A percentile compares a stretch with the other conserved stretches of the same genome.
These are phyloP conservation scores for Seminavis robusta DNA, from an alignment of 108 stramenopile species.

Conservation along the genomic window DNA sequence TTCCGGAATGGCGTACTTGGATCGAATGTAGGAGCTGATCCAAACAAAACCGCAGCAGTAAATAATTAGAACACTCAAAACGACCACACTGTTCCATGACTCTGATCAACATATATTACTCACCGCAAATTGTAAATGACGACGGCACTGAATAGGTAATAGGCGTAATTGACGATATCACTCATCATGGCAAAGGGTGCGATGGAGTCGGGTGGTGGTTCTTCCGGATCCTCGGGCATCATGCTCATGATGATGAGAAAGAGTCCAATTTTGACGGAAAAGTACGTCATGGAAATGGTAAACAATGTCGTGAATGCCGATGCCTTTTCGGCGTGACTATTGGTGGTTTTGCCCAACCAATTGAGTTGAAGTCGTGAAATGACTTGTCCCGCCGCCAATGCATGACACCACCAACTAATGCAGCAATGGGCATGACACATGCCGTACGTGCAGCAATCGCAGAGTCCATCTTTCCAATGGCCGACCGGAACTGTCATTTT, in stretches of 20 bases:
- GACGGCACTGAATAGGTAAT: too few relatives aligned
- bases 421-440: slow-evolving; percentile 11
- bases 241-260: too few relatives aligned
- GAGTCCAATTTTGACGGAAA: neutral
- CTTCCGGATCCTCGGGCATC: too few relatives aligned
- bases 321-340: neutral
- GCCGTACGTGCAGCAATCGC: slow-evolving; percentile 3
- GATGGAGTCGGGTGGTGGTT: too few relatives aligned
- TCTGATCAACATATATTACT: too few relatives aligned
- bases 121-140: too few relatives aligned
- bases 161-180: too few relatives aligned
- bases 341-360: slow-evolving; percentile 1
- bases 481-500: slow-evolving; percentile 10
- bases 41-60: too few relatives aligned
- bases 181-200: too few relatives aligned
- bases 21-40: too few relatives aligned
- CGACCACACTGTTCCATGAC: too few relatives aligned
- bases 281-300: neutral
- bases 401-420: neutral
- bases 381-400: slow-evolving; percentile 11
- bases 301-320: slow-evolving; percentile 4
- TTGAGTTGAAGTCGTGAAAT: slow-evolving; percentile 5
- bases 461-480: slow-evolving; percentile 6
- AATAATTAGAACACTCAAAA: too few relatives aligned
- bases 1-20: slow-evolving; percentile 8